Evolutionary conservation across 148 eudicot genomes (phyloP).

Genomic region (Cornus florida): DNA sequence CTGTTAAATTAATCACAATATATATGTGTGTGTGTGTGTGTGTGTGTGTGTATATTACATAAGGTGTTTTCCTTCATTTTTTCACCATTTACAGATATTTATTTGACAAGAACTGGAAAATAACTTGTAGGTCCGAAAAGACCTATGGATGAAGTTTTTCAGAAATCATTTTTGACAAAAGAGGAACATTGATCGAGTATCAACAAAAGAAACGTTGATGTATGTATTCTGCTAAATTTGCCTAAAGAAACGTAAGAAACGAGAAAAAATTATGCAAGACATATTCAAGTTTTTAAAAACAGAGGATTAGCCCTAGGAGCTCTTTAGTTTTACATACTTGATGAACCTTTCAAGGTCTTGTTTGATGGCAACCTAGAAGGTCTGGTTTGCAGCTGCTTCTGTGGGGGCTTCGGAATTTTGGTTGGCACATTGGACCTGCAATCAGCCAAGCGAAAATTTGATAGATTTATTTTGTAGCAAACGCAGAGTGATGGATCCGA

Average conservation of each 20-base stretch:
- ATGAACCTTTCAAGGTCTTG: conserved; percentile 45
- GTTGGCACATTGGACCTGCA: conserved; percentile 57
- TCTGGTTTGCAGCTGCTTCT: conserved; percentile 45
- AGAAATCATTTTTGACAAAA: too few species aligned
- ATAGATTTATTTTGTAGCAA: background rate
- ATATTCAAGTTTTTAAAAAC: background rate
- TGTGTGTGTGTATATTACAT: too few species aligned
- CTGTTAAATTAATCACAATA: background rate
- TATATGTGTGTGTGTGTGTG: too few species aligned
- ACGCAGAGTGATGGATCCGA: background rate
- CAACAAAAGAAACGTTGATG: background rate
- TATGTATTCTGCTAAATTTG: background rate
- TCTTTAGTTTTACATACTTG: conserved; percentile 45
- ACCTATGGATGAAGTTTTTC: background rate
- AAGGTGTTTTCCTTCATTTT: background rate
- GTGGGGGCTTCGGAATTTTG: conserved; percentile 70
- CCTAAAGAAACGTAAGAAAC: background rate
- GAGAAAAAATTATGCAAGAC: background rate
- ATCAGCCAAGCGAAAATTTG: conserved; percentile 12
- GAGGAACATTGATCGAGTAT: background rate
- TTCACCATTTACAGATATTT: background rate
- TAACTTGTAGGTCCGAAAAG: background rate
- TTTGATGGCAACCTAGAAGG: conserved; percentile 48
- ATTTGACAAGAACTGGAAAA: background rate
- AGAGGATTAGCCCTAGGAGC: background rate